phyloP scores from a whole-genome alignment of 2,329 filamentous ascomycete species.

The Fusarium nanum region DNA sequence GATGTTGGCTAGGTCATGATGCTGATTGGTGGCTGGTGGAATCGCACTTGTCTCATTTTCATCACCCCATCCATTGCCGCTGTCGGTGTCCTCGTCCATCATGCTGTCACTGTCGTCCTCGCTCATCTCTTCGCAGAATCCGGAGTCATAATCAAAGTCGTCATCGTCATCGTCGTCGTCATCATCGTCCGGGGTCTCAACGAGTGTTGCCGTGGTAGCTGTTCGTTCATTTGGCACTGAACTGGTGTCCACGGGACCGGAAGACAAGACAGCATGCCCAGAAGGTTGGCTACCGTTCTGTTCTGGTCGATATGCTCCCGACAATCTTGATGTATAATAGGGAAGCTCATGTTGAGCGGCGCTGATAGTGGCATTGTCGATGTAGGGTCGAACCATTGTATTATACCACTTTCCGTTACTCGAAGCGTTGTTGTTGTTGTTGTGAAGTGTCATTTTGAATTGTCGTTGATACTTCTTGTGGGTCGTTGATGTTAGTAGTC shows the following conservation, averaged over 20 bases:
- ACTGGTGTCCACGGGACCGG: not conserved
- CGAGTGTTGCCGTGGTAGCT: not conserved
- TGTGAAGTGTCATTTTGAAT: not conserved
- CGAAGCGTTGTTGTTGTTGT: not conserved
- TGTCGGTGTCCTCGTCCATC: not conserved
- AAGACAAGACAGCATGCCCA: too few relatives aligned
- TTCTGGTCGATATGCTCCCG: too few relatives aligned
- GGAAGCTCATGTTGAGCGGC: too few relatives aligned
- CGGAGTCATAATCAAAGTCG: too few relatives aligned
- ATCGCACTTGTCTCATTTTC: not conserved
- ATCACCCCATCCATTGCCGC: not conserved
- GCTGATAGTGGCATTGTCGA: too few relatives aligned
- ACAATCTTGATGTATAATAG: too few relatives aligned
- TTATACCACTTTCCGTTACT: too few relatives aligned
- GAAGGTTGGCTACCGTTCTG: too few relatives aligned
- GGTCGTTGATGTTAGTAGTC: not conserved
- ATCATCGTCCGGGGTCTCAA: not conserved
- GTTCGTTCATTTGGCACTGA: not conserved
- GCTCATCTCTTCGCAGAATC: not conserved
- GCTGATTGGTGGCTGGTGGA: not conserved
- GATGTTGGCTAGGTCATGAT: not conserved
- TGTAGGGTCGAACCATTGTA: too few relatives aligned
- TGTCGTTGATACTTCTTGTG: not conserved
- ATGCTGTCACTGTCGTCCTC: not conserved
- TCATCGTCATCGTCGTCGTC: not conserved